These are phyloP conservation scores for Aureobasidium leucospermi DNA, from an alignment of 2,329 filamentous ascomycete genomes.

Conservation along the genomic window DNA sequence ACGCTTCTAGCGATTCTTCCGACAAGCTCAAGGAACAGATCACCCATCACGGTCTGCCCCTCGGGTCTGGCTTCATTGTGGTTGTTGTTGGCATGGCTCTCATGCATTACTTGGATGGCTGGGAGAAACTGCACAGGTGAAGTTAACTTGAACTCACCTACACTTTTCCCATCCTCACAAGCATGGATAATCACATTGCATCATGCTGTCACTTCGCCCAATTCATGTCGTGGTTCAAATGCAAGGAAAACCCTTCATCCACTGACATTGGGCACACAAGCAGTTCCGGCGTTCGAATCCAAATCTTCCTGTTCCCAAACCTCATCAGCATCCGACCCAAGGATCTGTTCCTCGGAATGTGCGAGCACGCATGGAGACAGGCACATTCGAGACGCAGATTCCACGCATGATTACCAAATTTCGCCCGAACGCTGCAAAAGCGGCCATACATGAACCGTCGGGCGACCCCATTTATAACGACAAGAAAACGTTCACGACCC, in stretches of 20 bases:
- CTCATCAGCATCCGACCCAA: not conserved
- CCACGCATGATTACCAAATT: not conserved
- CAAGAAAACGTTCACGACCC: not conserved
- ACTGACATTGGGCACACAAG: conserved; percentile 11
- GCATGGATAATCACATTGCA: not conserved
- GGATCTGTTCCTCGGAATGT: not conserved
- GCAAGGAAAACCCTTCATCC: not conserved
- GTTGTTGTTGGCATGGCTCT: conserved; percentile 10
- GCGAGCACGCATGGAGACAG: conserved; percentile 6
- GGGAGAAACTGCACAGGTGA: conserved; percentile 13
- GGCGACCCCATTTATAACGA: not conserved
- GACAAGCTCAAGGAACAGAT: conserved; percentile 7
- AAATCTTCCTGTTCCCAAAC: not conserved
- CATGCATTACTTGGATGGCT: conserved; percentile 13
- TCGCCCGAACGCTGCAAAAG: not conserved
- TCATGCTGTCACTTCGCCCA: not conserved
- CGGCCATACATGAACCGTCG: not conserved
- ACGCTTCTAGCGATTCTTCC: not conserved
- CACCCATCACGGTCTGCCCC: conserved; percentile 4
- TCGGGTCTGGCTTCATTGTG: conserved; percentile 5
- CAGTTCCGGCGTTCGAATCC: not conserved
- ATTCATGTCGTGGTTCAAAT: not conserved
- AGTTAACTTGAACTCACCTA: conserved; percentile 1
- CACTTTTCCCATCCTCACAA: not conserved
- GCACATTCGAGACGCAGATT: not conserved